Base-by-base conservation (phyloP, 2,329 filamentous ascomycete genomes). In the Monilinia vaccinii-corymbosi region DNA sequence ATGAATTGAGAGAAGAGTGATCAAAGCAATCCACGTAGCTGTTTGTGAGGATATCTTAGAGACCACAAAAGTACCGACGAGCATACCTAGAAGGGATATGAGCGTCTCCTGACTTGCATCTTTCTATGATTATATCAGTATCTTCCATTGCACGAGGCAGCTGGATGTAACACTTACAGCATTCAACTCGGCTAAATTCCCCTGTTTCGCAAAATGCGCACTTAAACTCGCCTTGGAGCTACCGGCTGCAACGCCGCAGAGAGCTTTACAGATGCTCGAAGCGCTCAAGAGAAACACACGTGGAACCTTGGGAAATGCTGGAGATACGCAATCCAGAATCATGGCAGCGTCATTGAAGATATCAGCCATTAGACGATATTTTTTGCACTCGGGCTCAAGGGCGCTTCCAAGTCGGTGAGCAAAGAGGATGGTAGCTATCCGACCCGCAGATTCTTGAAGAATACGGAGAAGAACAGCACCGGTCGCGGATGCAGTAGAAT, bases 51-150 rank as follows among this genome's bases (percentile, higher is more conserved):
- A 83, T 25, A 97, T 83, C 64, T 82, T 78, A 38, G 88, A 87
- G 21, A 97, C 89, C 16, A 96, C 85, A 2, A 96, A 62, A 51
- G 87, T 94, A 0, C 94, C 94, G 16, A 82, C 83, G 56, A 96
- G 79, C 82, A 97, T 91, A 2, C 94, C 94, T 38, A 96, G 63
- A 31, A 97, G 78, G 2, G 90, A 93, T 60, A 99, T 89, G 23
- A 96, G 85, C 0, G 93, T 97, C 75, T 97, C 94, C 75, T 97
- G 94, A 65, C 89, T 95, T 14, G 91, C 91, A 72, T 97, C 93
- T 81, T 96, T 86, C 70, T 73, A 25, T 47, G 40, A 11, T 50
- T 14, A 48, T 52, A 28, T 66, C 23, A 69, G 60, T 36, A 9
- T n/a, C n/a, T 7, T 53, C 6, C 25, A 45, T 34, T 32, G 10